Evolutionary conservation across 768 basidiomycete genomes (phyloP).

Genomic region (Lactarius sp.): DNA sequence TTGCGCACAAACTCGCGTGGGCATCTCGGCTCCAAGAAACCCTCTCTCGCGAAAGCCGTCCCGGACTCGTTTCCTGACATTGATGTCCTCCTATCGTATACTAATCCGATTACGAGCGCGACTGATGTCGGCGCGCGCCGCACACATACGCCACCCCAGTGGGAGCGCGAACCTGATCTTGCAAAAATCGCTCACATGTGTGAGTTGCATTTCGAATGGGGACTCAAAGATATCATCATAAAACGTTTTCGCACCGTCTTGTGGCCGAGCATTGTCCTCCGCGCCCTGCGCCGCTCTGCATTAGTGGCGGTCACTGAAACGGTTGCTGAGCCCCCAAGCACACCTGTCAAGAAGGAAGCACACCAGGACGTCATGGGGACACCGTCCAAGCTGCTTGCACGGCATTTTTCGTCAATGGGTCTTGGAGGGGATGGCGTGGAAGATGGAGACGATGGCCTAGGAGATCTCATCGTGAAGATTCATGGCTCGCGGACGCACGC

Average conservation of each 20-base stretch:
- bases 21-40: constrained; percentile 57
- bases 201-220: constrained; percentile 92
- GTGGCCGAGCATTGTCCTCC: constrained; percentile 70
- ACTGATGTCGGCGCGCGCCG: constrained; percentile 40
- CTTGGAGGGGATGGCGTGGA: constrained; percentile 30
- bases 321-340: constrained; percentile 30
- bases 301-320: constrained; percentile 33
- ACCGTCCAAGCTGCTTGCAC: constrained; percentile 46
- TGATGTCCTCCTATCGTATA: constrained; percentile 72
- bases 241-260: constrained; percentile 80
- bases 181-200: constrained; percentile 70
- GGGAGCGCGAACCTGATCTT: constrained; percentile 60
- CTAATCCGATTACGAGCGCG: constrained; percentile 71
- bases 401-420: constrained; percentile 48
- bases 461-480: constrained; percentile 57
- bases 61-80: constrained; percentile 66
- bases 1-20: constrained; percentile 65
- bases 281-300: constrained; percentile 62
- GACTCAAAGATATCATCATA: constrained; percentile 73
- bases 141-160: constrained; percentile 34
- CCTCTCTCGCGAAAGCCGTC: constrained; percentile 57
- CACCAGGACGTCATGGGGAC: constrained; percentile 34
- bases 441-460: constrained; percentile 36
- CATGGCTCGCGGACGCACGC: constrained; percentile 60
- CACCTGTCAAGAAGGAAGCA: constrained; percentile 6